Percentiles rank a stretch among this genome's conserved stretches.
Conservation (phyloP, 129 eudicot genomes). For the Saposhnikovia divaricata region DNA sequence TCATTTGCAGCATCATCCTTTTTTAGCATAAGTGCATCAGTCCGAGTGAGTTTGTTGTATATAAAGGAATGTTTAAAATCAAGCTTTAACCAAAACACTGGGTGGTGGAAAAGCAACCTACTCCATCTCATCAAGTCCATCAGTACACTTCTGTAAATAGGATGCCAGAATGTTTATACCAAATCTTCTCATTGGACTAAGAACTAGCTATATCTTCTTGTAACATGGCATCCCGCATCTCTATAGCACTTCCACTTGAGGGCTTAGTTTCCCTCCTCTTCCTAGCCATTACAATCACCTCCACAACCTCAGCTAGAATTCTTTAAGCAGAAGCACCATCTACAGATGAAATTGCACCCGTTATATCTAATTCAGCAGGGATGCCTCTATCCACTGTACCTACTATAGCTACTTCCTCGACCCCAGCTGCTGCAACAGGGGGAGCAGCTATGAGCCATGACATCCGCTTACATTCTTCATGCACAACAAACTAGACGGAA, state of each 20-base stretch:
- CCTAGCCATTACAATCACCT: conserved; percentile 29
- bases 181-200: not conserved
- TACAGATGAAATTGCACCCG: not conserved
- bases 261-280: conserved; percentile 21
- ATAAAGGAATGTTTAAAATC: too few species aligned
- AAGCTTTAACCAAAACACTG: conserved; percentile 29
- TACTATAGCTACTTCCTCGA: conserved; percentile 8
- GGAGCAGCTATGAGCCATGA: conserved; percentile 15
- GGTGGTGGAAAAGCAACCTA: conserved; percentile 13
- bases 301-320: conserved; percentile 34
- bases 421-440: conserved; percentile 9
- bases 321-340: conserved; percentile 23
- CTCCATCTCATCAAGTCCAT: conserved; percentile 42
- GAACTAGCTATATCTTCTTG: not conserved
- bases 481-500: conserved; percentile 73
- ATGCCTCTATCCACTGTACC: conserved; percentile 1
- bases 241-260: conserved; percentile 17
- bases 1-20: not conserved
- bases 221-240: conserved; percentile 19
- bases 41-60: not conserved
- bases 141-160: not conserved
- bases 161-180: too few species aligned
- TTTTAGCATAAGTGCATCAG: not conserved
- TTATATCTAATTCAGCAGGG: not conserved
- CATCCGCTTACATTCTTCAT: conserved; percentile 53